Conservation (phyloP, 2,329 filamentous ascomycete genomes). For the Aspergillus sp. region DNA sequence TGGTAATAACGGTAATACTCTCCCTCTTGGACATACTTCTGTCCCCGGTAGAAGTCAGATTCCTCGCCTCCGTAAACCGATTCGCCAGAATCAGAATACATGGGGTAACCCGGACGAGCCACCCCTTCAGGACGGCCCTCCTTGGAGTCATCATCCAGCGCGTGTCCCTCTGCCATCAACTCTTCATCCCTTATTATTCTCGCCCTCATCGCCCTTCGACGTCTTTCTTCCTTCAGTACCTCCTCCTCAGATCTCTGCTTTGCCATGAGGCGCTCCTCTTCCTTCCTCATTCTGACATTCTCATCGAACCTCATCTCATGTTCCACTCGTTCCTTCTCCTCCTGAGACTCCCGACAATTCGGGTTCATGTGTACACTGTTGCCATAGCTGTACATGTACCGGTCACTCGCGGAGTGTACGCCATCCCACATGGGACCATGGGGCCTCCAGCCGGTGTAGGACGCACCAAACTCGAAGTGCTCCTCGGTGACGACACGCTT, state of each 20-base stretch:
- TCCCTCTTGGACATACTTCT: background rate
- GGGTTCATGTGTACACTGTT: slow-evolving; percentile 34
- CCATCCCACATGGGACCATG: background rate
- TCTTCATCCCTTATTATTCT: slow-evolving; percentile 6
- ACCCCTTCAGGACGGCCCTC: background rate
- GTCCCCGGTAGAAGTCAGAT: background rate
- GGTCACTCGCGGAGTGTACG: slow-evolving; percentile 5
- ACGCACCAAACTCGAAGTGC: background rate
- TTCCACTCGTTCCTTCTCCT: slow-evolving; percentile 13
- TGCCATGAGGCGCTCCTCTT: background rate
- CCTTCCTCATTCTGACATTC: background rate
- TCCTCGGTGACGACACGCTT: background rate
- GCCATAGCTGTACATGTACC: slow-evolving; percentile 31
- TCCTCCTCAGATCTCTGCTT: background rate
- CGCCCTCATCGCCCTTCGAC: background rate
- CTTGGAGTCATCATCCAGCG: background rate
- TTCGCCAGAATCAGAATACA: background rate
- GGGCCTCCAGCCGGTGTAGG: slow-evolving; percentile 16
- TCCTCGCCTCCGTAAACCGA: background rate
- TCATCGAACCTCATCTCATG: background rate
- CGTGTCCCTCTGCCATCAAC: background rate
- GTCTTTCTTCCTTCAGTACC: background rate
- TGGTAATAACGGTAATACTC: background rate
- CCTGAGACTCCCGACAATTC: slow-evolving; percentile 19
- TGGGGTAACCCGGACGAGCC: background rate